A percentile compares a stretch with the other conserved stretches of the same genome.
Evolutionary conservation across 345 rosid genomes (phyloP).

Genomic region (Camelina laxa): DNA sequence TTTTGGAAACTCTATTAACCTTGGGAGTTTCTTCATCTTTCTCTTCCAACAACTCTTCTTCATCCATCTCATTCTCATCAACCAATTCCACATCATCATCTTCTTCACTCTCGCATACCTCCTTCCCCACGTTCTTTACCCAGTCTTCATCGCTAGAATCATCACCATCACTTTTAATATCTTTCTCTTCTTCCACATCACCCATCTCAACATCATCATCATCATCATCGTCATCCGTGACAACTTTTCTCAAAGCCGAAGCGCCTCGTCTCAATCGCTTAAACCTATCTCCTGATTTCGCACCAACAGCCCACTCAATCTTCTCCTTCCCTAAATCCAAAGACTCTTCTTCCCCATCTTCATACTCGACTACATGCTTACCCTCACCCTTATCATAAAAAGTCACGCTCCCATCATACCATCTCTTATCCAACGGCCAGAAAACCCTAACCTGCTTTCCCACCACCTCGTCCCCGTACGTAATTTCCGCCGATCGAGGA

Average conservation of each 20-base stretch:
- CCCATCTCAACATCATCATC: slow-evolving; percentile 47
- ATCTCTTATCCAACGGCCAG: slow-evolving; percentile 91
- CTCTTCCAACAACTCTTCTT: slow-evolving; percentile 42
- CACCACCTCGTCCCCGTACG: slow-evolving; percentile 64
- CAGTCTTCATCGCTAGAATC: slow-evolving; percentile 88
- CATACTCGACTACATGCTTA: slow-evolving; percentile 76
- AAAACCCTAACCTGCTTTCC: slow-evolving; percentile 73
- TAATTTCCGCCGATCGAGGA: slow-evolving; percentile 35
- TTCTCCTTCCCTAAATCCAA: slow-evolving; percentile 86
- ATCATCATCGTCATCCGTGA: slow-evolving; percentile 51
- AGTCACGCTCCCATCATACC: slow-evolving; percentile 81
- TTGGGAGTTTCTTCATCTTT: slow-evolving; percentile 33
- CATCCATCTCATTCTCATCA: slow-evolving; percentile 59
- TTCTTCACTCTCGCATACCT: slow-evolving; percentile 53
- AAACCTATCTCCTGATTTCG: slow-evolving; percentile 42
- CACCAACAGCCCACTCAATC: slow-evolving; percentile 74
- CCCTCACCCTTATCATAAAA: slow-evolving; percentile 55
- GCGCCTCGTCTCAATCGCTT: slow-evolving; percentile 73
- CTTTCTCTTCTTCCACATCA: slow-evolving; percentile 45
- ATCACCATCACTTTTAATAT: slow-evolving; percentile 49
- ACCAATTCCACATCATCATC: slow-evolving; percentile 59
- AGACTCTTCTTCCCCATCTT: slow-evolving; percentile 86
- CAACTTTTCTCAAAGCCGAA: slow-evolving; percentile 51
- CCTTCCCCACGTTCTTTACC: slow-evolving; percentile 58
- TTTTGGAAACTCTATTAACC: slow-evolving; percentile 34